phyloP scores from a whole-genome alignment of 768 basidiomycete genomes.

The Panellus pusillus region DNA sequence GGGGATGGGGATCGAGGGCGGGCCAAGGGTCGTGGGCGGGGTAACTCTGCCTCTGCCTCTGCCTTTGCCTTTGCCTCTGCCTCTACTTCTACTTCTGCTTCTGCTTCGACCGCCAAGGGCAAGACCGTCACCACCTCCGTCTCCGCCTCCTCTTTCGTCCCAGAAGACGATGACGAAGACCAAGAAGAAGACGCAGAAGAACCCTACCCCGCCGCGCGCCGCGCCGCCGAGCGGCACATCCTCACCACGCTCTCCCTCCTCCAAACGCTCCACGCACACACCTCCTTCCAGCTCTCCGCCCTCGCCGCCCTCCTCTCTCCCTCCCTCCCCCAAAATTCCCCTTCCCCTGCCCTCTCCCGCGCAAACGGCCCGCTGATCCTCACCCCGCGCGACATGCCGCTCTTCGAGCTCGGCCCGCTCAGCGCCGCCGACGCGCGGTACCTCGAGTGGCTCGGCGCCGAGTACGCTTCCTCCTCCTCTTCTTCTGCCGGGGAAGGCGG shows the following conservation, averaged over 20 bases:
- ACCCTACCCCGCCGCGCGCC: conserved; percentile 17
- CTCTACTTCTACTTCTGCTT: no score
- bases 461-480: no score
- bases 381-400: conserved; percentile 60
- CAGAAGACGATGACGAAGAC: conserved; percentile 24
- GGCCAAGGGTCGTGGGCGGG: conserved; percentile 35
- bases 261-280: conserved; percentile 68
- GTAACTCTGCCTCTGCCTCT: no score
- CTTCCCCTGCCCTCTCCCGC: conserved; percentile 27
- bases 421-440: conserved; percentile 73
- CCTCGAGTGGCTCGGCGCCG: conserved; percentile 72
- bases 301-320: conserved; percentile 40
- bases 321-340: no score
- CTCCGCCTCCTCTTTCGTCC: conserved; percentile 18
- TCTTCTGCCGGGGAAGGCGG: conserved; percentile 33
- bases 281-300: conserved; percentile 56
- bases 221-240: conserved; percentile 37
- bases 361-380: conserved; percentile 35
- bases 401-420: conserved; percentile 73
- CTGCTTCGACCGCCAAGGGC: conserved; percentile 14
- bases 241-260: conserved; percentile 59
- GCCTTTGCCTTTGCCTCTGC: no score
- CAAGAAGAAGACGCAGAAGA: no score
- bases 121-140: conserved; percentile 25
- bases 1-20: conserved; percentile 74